These are phyloP conservation scores for Chalciporus sp. DNA, from an alignment of 1,284 basidiomycete genomes.

Conservation along the genomic window DNA sequence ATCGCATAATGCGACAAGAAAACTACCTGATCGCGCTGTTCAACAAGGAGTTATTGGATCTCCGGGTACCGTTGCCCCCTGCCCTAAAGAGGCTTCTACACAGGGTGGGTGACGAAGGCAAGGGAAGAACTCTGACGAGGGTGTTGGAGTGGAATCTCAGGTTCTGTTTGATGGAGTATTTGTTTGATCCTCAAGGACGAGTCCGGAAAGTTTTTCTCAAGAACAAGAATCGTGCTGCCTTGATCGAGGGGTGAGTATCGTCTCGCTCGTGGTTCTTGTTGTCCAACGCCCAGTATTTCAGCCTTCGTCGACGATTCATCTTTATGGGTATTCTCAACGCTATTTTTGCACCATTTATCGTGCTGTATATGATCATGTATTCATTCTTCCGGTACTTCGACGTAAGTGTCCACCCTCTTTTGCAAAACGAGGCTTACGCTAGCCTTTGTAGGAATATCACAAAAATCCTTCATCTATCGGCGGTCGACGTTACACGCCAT, in stretches of 20 bases:
- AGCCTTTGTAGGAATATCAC: slow-evolving; percentile 82
- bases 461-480: slow-evolving; percentile 96
- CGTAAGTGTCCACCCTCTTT: slow-evolving; percentile 46
- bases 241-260: slow-evolving; percentile 80
- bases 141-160: slow-evolving; percentile 96
- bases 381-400: slow-evolving; percentile 99
- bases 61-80: slow-evolving; percentile 78
- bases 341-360: slow-evolving; percentile 95
- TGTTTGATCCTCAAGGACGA: slow-evolving; percentile 86
- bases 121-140: slow-evolving; percentile 79
- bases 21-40: slow-evolving; percentile 98
- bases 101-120: slow-evolving; percentile 52
- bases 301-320: slow-evolving; percentile 83
- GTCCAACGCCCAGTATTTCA: slow-evolving; percentile 35
- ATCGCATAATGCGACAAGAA: slow-evolving; percentile 95
- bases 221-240: slow-evolving; percentile 72
- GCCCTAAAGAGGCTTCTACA: slow-evolving; percentile 51
- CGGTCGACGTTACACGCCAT: slow-evolving; percentile 89
- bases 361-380: slow-evolving; percentile 95
- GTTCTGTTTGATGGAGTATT: slow-evolving; percentile 92
- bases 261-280: background rate
- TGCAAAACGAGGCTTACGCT: background rate
- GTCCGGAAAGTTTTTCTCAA: slow-evolving; percentile 92
- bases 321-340: slow-evolving; percentile 97
- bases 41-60: slow-evolving; percentile 93